Evolutionary conservation across 179 eudicot genomes (phyloP), one percentile per base, ranked within the genome.

Genomic region (Drosera spatulata): DNA sequence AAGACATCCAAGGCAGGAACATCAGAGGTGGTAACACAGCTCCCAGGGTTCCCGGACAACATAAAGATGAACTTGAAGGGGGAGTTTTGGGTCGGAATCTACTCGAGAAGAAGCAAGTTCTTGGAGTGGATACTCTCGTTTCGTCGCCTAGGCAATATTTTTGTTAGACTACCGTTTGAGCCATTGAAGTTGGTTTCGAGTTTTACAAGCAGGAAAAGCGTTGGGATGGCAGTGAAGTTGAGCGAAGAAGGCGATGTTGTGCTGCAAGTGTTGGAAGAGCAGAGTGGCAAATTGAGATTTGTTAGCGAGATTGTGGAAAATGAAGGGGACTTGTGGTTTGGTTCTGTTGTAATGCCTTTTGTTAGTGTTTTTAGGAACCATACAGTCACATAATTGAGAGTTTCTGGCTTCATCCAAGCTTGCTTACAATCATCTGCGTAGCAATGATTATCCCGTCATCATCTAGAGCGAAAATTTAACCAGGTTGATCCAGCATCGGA

Each of bases 271-370:
- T 61, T 83, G 74, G 90, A 81, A 59, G 86, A 77, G 40, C 63
- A 13, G 47, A 76, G 72, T 53, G 80, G 82, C 44, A 72, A 58
- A 52, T 76, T 89, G 81, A 83, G 73, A 56, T 70, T 69, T 75
- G 75, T 84, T 46, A 91, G 97, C 77, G 97, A 91, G 69, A 87
- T 63, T 39, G 64, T 70, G 39, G 97, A 87, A 61, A 73, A 71
- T 39, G 75, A 91, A 69, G 96, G 94, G 7, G 51, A 67, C 46
- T 74, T 91, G 76, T 91, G 86, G 85, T 78, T 91, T 70, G 97
- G 91, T 0, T 91, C 97, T 13, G 84, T 87, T 1, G 61, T 61
- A 11, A 72, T 67, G 73, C 81, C 90, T 47, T 83, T 50, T 73
- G 81, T 69, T 0, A 40, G 70, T 64, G 69, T 71, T 58, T 71